Evolutionary conservation across 2,329 filamentous ascomycete genomes (phyloP).

Genomic region (Exophiala dermatitidis): DNA sequence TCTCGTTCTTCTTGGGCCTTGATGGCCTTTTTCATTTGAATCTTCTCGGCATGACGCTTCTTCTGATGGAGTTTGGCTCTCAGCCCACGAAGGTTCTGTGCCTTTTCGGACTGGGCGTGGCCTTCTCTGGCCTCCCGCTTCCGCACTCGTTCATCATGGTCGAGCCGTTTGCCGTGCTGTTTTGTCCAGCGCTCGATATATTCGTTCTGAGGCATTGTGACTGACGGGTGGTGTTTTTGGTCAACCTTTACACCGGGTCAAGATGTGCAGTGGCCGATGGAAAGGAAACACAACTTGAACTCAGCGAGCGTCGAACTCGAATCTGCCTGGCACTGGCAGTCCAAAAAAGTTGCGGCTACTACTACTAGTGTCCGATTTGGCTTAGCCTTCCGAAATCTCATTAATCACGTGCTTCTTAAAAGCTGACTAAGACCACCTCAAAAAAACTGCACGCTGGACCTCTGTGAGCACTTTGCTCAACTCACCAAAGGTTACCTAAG

Average conservation of each 20-base stretch:
- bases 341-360: too few species aligned
- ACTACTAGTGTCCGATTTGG: too few species aligned
- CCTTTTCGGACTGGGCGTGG: conserved; percentile 80
- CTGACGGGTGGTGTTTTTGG: background rate
- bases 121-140: conserved; percentile 83
- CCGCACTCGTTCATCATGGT: conserved; percentile 80
- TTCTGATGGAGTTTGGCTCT: conserved; percentile 89
- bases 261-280: too few species aligned
- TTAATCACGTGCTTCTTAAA: too few species aligned
- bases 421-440: too few species aligned
- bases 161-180: conserved; percentile 56
- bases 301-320: too few species aligned
- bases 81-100: conserved; percentile 86
- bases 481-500: too few species aligned
- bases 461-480: too few species aligned
- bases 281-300: too few species aligned
- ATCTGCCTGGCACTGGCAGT: too few species aligned
- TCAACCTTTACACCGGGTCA: background rate
- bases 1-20: conserved; percentile 93
- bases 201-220: conserved; percentile 27
- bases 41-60: conserved; percentile 94
- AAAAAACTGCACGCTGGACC: too few species aligned
- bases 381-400: too few species aligned
- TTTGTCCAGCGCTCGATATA: conserved; percentile 63
- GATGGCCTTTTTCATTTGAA: conserved; percentile 93